Base-by-base conservation (phyloP, 2,329 filamentous ascomycete genomes). In the Ophiostoma piceae region DNA sequence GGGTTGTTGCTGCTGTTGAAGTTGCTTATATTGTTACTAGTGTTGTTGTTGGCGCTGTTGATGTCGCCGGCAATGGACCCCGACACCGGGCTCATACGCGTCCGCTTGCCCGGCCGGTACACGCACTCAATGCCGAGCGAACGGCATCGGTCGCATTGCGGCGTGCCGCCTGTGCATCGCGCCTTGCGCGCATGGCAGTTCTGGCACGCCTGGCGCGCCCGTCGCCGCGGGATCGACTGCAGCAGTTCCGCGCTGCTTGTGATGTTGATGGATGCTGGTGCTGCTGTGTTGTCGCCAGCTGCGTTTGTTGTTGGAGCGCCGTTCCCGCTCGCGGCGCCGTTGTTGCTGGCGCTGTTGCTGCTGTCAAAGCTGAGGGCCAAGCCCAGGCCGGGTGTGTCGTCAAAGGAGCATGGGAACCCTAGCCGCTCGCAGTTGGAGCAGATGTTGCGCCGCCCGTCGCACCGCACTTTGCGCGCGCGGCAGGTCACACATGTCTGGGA, bases 371-470 rank as follows among this genome's bases (percentile, higher is more conserved):
- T 5, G 2, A 35, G 35, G 35, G 35, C 8, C 19, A 65, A 9
- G 1, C 62, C 62, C 11, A 65, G 11, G 35, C 35, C 62, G 9
- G 35, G 62, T 9, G 65, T 22, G 19, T 85, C 84, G 71, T 85
- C 83, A 74, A 86, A 87, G 8, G 84, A 84, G 75, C 85, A 87
- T 7, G 82, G 80, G 73, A 87, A 87, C 66, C 84, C 84, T 64
- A 87, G 81, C 26, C 85, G 83, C 72, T 86, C 83, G 77, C 85
- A 87, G 77, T 86, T 87, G 77, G 83, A 82, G 76, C 85, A 87
- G 71, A 84, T 78, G 67, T 82, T 80, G 57, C 82, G 82, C 14
- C 81, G 79, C 47, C 84, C 84, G 74, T 87, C 84, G 77, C 85
- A 87, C 66, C 85, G 84, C 26, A 87, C 85, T 77, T 87, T 87